Percentiles rank a stretch among this genome's conserved stretches.
phyloP scores from a whole-genome alignment of 2,329 filamentous ascomycete genomes.

The Pseudogymnoascus sp. region DNA sequence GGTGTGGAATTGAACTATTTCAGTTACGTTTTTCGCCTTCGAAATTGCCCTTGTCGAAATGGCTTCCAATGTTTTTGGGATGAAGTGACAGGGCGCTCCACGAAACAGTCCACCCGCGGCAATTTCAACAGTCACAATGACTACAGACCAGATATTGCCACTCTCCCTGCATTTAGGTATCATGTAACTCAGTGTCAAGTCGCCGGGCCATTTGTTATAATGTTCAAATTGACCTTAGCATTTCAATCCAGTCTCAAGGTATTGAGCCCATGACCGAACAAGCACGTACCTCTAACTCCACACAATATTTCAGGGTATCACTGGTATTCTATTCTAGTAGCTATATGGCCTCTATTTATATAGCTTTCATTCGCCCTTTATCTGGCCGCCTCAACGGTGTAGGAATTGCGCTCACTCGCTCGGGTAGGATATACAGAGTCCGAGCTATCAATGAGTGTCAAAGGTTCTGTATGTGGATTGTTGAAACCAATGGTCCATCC shows the following conservation, averaged over 20 bases:
- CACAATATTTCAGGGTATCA: not conserved
- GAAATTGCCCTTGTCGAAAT: not conserved
- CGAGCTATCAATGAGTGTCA: not conserved
- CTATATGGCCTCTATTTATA: not conserved
- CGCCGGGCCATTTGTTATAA: not conserved
- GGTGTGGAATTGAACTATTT: slow-evolving; percentile 6
- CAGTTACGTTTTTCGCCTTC: not conserved
- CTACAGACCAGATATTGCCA: not conserved
- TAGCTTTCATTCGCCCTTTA: not conserved
- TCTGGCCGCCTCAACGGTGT: not conserved
- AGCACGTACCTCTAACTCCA: not conserved
- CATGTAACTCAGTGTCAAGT: not conserved
- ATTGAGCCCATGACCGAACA: not conserved
- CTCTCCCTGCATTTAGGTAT: too few relatives aligned
- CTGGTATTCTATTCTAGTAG: not conserved
- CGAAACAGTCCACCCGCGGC: not conserved
- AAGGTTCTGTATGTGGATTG: not conserved
- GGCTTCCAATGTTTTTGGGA: not conserved
- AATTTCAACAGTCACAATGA: not conserved
- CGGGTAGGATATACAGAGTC: too few relatives aligned
- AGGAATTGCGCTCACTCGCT: not conserved
- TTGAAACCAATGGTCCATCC: not conserved
- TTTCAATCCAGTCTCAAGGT: not conserved
- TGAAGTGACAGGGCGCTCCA: not conserved
- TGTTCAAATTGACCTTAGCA: not conserved